Percentiles rank a stretch among this genome's conserved stretches.
Evolutionary conservation across 2,329 filamentous ascomycete genomes (phyloP).

Genomic region (Madurella fahalii): DNA sequence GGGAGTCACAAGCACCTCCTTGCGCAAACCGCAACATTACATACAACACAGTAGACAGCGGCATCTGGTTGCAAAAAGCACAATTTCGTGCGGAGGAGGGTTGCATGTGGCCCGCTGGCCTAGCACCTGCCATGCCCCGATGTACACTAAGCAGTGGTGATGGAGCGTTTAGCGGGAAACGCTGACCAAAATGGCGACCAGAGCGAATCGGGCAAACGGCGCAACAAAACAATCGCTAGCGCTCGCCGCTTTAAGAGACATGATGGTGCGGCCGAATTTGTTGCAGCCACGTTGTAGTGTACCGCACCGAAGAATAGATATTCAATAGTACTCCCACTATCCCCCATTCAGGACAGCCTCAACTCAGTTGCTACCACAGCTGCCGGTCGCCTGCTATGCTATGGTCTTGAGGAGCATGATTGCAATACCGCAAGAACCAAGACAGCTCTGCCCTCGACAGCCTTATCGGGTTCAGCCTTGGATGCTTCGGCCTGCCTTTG

Average conservation of each 20-base stretch:
- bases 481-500: too few species aligned
- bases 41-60: too few species aligned
- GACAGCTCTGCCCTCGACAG: too few species aligned
- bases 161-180: too few species aligned
- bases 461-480: too few species aligned
- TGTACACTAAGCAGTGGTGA: too few species aligned
- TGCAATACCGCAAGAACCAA: too few species aligned
- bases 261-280: background rate
- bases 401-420: too few species aligned
- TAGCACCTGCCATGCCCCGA: too few species aligned
- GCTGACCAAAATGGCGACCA: background rate
- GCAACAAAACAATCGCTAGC: background rate
- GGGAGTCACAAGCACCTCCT: too few species aligned
- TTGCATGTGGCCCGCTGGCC: background rate
- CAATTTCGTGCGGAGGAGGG: background rate
- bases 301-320: background rate
- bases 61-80: too few species aligned
- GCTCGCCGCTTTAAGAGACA: constrained; percentile 15
- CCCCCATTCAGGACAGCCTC: background rate
- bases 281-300: background rate
- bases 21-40: background rate
- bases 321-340: background rate
- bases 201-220: constrained; percentile 2
- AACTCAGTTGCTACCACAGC: background rate
- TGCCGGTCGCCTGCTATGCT: too few species aligned